Evolutionary conservation across 169 alveolate species (phyloP).

Genomic region (Plasmodium adleri): DNA sequence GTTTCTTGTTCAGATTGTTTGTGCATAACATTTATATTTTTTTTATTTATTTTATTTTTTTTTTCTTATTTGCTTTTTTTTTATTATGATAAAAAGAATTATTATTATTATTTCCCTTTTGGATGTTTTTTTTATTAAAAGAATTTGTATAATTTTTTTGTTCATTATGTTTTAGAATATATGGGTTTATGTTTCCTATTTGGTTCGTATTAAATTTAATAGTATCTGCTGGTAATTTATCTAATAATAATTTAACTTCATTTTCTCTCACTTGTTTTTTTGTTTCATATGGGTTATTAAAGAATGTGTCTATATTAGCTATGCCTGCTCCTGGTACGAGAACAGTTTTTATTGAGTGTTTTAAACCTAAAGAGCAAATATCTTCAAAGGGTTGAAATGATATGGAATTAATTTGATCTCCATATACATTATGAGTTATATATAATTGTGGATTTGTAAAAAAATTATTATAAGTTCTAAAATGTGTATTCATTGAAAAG

Average conservation of each 20-base stretch:
- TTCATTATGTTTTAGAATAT: not conserved
- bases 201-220: slow-evolving; percentile 89
- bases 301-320: slow-evolving; percentile 93
- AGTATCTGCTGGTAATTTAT: slow-evolving; percentile 95
- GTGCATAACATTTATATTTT: too few species aligned
- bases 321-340: slow-evolving; percentile 96
- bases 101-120: not conserved
- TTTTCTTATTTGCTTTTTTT: too few species aligned
- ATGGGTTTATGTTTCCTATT: slow-evolving; percentile 90
- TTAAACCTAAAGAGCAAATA: slow-evolving; percentile 94
- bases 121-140: not conserved
- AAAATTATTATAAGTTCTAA: slow-evolving; percentile 66
- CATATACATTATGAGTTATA: slow-evolving; percentile 49
- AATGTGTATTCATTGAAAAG: slow-evolving; percentile 81
- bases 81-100: not conserved
- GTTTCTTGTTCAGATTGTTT: too few species aligned
- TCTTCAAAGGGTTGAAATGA: slow-evolving; percentile 96
- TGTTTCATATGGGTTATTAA: slow-evolving; percentile 86
- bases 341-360: slow-evolving; percentile 90
- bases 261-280: slow-evolving; percentile 90
- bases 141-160: not conserved
- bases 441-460: slow-evolving; percentile 44
- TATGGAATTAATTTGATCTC: slow-evolving; percentile 83
- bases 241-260: slow-evolving; percentile 92
- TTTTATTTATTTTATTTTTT: too few species aligned